Evolutionary conservation across 2,329 filamentous ascomycete genomes (phyloP).

Genomic region (Fusarium subglutinans): DNA sequence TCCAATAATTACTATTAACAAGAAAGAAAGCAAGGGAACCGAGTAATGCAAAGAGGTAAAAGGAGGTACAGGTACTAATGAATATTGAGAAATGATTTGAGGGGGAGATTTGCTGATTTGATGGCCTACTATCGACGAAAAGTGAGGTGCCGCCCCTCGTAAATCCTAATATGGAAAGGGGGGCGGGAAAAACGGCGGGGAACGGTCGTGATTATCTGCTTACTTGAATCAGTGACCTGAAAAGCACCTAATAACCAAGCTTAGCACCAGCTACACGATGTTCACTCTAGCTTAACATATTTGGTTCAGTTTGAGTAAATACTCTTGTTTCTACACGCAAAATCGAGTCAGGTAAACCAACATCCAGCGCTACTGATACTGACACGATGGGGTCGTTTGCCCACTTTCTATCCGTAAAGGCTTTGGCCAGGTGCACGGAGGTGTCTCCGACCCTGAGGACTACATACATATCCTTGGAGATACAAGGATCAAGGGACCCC

Average conservation of each 20-base stretch:
- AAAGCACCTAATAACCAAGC: not conserved
- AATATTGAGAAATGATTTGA: conserved; percentile 11
- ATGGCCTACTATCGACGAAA: conserved; percentile 21
- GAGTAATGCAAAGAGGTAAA: conserved; percentile 7
- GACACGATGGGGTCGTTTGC: conserved; percentile 10
- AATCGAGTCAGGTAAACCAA: conserved; percentile 16
- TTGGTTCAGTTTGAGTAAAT: not conserved
- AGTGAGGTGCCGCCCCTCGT: conserved; percentile 20
- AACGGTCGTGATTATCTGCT: conserved; percentile 22
- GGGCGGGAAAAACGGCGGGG: conserved; percentile 24
- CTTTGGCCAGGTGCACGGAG: not conserved
- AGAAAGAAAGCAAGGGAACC: conserved; percentile 11
- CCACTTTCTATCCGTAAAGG: conserved; percentile 4
- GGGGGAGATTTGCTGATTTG: conserved; percentile 34
- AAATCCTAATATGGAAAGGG: conserved; percentile 28
- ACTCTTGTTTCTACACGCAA: conserved; percentile 1
- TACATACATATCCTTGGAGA: not conserved
- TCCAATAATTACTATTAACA: conserved; percentile 2
- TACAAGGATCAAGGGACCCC: conserved; percentile 26
- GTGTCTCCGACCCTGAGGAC: conserved; percentile 7
- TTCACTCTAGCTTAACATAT: not conserved
- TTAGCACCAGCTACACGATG: not conserved
- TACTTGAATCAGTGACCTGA: conserved; percentile 25
- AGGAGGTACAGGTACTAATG: conserved; percentile 16
- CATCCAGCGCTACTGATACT: conserved; percentile 14